Evolutionary conservation across 2,329 filamentous ascomycete species (phyloP), one percentile per base, ranked within the genome.

Genomic region (Juglanconis juglandina): DNA sequence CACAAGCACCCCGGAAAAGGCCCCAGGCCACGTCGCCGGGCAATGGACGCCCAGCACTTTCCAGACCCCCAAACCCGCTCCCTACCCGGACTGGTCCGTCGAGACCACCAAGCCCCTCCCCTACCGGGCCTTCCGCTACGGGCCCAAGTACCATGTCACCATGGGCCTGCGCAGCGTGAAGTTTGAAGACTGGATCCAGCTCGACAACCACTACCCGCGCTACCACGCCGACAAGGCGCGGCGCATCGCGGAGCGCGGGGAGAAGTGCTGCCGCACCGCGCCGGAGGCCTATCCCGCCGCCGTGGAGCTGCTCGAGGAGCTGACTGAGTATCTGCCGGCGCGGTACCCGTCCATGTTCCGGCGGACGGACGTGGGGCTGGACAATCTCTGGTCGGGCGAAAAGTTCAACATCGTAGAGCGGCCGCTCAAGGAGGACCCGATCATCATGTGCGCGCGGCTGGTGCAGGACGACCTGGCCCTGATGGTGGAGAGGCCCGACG

Each of bases 391-490:
- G 70, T 93, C 90, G 0, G 80, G 84, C 7, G 91, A 96, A 73
- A 78, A 73, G 8, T 91, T 95, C 76, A 83, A 93, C 71, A 86
- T 90, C 44, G 72, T 78, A 1, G 77, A 83, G 61, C 78, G 85
- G 0, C 88, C 88, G 0, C 78, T 93, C 5, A 72, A 76, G 1
- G 90, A 94, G 74, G 90, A 95, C 68, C 90, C 91, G 0, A 94
- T 96, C 87, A 81, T 84, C 61, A 90, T 87, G 68, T 85, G 81
- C 56, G 89, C 86, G 0, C 84, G 90, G 1, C 81, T 94, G 24
- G 77, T 91, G 3, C 91, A 95, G 73, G 92, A 96, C 69, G 91
- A 96, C 70, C 75, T 96, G 0, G 91, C 91, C 0, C 83, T 96
- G 58, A 94, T 96, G 91, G 81, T 94, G 66, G 90, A 95, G 73